Base-by-base conservation (phyloP, 805 yeast genomes). In the Metschnikowia cerradonensis region DNA sequence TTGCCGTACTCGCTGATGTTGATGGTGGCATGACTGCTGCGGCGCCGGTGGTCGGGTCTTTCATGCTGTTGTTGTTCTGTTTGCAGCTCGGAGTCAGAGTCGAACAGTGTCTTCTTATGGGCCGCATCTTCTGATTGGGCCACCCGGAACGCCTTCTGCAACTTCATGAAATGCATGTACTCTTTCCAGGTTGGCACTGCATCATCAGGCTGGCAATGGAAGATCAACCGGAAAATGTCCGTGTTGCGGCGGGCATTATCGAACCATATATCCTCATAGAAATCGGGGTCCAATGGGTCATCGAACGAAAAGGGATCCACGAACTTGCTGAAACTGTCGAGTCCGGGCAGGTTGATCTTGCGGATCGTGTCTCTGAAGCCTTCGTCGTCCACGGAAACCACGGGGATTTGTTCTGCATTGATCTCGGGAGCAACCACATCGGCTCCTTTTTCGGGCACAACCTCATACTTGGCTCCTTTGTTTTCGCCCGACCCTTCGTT, bases 141-240 rank as follows among this genome's bases (percentile, higher is more conserved):
- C 31, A 67, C 52, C 33, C 54, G 53, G 62, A 89, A 89, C 0
- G 86, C 90, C 17, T 77, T 72, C 45, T 75, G 75, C 58, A 86
- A 67, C 52, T 79, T 81, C 52, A 82, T 77, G 64, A 76, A 86
- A 26, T 78, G 82, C 64, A 88, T 91, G 66, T 90, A 94, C 50
- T 90, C 96, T 50, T 79, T 79, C 99, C 99, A 94, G 0, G 90
- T 79, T 22, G 76, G 76, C n/a, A 92, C 98, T 6, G 81, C 75
- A 65, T 92, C 90, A 67, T 94, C 99, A 0, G 99, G 99, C 64
- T 95, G 99, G 54, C 89, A 83, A 56, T 91, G 91, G 77, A 94
- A 94, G 1, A 94, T 88, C 66, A 86, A 75, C 53, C 97, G 77
- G 71, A 80, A 94, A 1, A 95, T 71, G 52, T 80, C 76, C 0